Conservation (phyloP, 352 stramenopile genomes). For the Phytopythium boreale region DNA sequence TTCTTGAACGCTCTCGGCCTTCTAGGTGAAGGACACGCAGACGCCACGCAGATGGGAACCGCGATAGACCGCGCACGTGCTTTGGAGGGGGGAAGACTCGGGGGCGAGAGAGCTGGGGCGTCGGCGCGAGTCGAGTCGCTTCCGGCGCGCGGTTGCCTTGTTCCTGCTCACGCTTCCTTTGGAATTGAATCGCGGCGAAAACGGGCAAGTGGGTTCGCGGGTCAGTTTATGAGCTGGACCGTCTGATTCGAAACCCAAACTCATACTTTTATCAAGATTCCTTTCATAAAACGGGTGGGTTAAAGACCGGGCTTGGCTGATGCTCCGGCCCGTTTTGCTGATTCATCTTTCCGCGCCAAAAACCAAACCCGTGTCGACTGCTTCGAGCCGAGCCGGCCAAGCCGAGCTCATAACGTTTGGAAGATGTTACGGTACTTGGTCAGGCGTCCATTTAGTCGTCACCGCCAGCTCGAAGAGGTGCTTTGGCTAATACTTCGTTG, state of each 20-base stretch:
- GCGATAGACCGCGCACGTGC: neutral
- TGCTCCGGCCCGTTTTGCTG: no score
- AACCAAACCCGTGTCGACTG: neutral
- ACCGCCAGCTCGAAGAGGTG: slow-evolving; percentile 7
- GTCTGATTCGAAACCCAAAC: no score
- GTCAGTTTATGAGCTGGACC: no score
- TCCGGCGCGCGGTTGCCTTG: neutral
- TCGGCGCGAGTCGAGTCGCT: neutral
- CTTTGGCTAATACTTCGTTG: no score
- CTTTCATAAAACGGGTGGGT: no score
- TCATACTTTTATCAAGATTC: no score
- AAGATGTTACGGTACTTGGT: no score
- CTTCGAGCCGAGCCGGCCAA: no score
- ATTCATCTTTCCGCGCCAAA: neutral
- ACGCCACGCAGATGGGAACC: neutral
- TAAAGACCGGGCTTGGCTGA: no score
- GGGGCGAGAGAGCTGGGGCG: neutral
- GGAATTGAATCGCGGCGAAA: neutral
- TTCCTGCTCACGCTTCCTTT: slow-evolving; percentile 3
- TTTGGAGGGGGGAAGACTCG: neutral
- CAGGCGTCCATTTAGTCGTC: no score
- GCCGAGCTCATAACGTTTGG: no score
- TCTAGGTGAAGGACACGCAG: neutral
- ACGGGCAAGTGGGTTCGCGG: neutral
- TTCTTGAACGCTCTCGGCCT: neutral